phyloP scores from a whole-genome alignment of 2,329 filamentous ascomycete species.

The Xylaria sp. region DNA sequence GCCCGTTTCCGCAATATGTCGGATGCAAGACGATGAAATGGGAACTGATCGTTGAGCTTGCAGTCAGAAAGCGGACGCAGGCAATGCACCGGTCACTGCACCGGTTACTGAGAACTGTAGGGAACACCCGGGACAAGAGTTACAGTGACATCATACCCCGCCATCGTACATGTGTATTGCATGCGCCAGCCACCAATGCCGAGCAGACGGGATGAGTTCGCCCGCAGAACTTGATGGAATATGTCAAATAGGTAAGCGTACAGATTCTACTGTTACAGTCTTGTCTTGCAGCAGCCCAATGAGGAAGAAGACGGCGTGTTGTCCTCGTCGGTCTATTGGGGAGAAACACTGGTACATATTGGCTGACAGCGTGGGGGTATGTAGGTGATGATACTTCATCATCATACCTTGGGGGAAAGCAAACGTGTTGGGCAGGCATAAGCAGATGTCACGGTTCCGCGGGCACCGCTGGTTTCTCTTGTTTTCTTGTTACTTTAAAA shows the following conservation, averaged over 20 bases:
- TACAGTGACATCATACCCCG: conserved; percentile 30
- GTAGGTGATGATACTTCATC: conserved; percentile 17
- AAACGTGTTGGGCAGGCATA: conserved; percentile 21
- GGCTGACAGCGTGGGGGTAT: conserved; percentile 17
- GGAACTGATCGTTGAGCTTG: neutral
- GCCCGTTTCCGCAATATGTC: neutral
- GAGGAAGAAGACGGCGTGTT: neutral
- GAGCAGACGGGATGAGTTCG: neutral
- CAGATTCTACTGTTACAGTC: neutral
- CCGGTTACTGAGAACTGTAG: neutral
- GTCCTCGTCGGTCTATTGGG: neutral
- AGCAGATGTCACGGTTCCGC: conserved; percentile 22
- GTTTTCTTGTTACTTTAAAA: neutral
- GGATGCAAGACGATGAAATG: neutral
- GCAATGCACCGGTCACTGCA: too few relatives aligned
- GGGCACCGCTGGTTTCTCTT: conserved; percentile 6
- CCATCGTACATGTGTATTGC: conserved; percentile 9
- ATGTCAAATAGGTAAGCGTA: neutral
- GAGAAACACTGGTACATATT: conserved; percentile 10
- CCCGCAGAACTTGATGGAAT: neutral
- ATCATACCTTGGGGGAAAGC: neutral
- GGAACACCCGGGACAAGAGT: conserved; percentile 1
- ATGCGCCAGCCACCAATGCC: conserved; percentile 15
- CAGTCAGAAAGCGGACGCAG: neutral
- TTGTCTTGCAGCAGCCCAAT: conserved; percentile 9